A percentile compares a stretch with the other conserved stretches of the same genome.
phyloP scores from a whole-genome alignment of 2,329 filamentous ascomycete species.

The Aspergillus fijiensis region DNA sequence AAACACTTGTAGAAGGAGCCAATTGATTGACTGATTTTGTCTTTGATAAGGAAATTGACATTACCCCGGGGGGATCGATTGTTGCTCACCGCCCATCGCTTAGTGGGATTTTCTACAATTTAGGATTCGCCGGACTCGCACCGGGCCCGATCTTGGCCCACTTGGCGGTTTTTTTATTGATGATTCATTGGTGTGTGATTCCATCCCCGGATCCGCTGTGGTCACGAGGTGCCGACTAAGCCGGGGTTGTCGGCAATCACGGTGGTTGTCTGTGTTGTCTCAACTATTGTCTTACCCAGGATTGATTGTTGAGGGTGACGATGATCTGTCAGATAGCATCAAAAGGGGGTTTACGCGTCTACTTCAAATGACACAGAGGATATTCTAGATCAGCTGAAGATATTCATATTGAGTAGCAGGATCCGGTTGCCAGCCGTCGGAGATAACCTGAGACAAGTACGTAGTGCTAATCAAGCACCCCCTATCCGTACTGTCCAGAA shows the following conservation, averaged over 20 bases:
- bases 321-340: not conserved
- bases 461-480: too few species aligned
- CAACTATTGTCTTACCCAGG: not conserved
- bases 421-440: too few species aligned
- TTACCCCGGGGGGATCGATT: not conserved
- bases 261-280: not conserved
- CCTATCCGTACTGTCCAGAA: too few species aligned
- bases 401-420: too few species aligned
- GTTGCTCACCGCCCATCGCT: not conserved
- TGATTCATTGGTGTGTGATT: conserved; percentile 1
- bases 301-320: too few species aligned
- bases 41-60: not conserved
- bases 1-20: too few species aligned
- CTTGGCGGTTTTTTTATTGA: not conserved
- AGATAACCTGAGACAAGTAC: too few species aligned
- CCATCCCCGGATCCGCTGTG: conserved; percentile 11
- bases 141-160: conserved; percentile 11
- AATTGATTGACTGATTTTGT: too few species aligned
- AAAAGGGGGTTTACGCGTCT: too few species aligned
- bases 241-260: conserved; percentile 9
- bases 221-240: conserved; percentile 7
- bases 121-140: conserved; percentile 1
- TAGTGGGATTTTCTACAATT: not conserved
- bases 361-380: too few species aligned
- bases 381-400: too few species aligned